phyloP scores from a whole-genome alignment of 805 yeast genomes.

The Candida nitratophila region DNA sequence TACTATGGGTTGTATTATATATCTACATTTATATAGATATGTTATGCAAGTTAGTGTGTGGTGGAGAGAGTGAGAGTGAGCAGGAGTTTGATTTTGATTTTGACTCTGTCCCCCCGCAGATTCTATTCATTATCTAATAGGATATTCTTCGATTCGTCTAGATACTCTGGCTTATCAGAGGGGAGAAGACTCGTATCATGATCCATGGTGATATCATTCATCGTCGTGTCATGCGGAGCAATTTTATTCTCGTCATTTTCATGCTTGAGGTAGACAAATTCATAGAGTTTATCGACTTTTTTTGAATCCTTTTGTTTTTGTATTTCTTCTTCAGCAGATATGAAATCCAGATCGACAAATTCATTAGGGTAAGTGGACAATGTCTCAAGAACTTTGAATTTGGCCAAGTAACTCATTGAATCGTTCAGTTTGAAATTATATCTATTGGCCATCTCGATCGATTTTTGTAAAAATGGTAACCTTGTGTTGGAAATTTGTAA shows the following conservation, averaged over 20 bases:
- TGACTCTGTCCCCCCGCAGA: no score
- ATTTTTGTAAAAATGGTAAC: conserved; percentile 12
- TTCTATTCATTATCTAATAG: no score
- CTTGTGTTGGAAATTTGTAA: conserved; percentile 11
- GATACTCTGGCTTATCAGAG: no score
- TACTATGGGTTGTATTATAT: no score
- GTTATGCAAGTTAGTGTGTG: no score
- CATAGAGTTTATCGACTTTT: not conserved
- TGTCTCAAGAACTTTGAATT: not conserved
- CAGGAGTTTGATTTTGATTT: no score
- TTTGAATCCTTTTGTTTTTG: not conserved
- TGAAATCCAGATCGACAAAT: conserved; percentile 1
- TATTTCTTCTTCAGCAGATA: not conserved
- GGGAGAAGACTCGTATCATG: no score
- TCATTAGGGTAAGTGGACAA: conserved; percentile 1
- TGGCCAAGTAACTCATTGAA: not conserved
- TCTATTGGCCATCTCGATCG: not conserved
- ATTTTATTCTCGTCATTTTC: not conserved
- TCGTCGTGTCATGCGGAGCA: not conserved
- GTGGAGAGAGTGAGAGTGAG: no score
- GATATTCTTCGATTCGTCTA: no score
- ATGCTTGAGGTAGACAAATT: not conserved
- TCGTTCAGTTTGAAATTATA: not conserved
- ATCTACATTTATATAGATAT: no score
- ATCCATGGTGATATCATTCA: no score